phyloP scores from a whole-genome alignment of 2,329 filamentous ascomycete species.

The Tolypocladium guangdongense region DNA sequence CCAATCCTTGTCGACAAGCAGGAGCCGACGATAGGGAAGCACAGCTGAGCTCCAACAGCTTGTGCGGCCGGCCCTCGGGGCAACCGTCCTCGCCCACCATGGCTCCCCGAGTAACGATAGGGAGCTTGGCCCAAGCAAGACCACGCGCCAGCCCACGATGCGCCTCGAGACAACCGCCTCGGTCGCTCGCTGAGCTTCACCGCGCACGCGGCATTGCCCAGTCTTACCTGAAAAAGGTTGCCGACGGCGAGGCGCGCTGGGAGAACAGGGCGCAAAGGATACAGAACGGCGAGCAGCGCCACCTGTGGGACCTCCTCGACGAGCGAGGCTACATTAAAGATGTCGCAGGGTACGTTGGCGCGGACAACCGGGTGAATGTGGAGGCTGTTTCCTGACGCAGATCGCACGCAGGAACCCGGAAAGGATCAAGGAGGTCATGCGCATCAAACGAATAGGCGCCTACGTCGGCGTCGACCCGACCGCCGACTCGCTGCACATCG shows the following conservation, averaged over 20 bases:
- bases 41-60: background rate
- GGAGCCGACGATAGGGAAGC: background rate
- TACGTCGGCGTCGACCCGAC: constrained; percentile 81
- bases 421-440: constrained; percentile 53
- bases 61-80: background rate
- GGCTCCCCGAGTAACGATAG: constrained; percentile 14
- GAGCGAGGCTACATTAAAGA: constrained; percentile 66
- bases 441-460: constrained; percentile 53
- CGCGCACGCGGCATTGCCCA: constrained; percentile 25
- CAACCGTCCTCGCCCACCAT: constrained; percentile 9
- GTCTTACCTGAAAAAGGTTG: constrained; percentile 32
- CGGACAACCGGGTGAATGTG: background rate
- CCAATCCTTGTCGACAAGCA: background rate
- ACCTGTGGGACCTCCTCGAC: constrained; percentile 55
- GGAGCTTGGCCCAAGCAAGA: constrained; percentile 14
- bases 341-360: constrained; percentile 53
- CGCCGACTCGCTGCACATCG: constrained; percentile 66
- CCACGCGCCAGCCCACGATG: constrained; percentile 13
- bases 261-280: constrained; percentile 34
- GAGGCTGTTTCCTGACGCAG: background rate
- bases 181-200: constrained; percentile 11
- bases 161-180: constrained; percentile 8
- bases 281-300: constrained; percentile 33
- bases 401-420: constrained; percentile 26
- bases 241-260: constrained; percentile 35